Evolutionary conservation across 2,329 filamentous ascomycete species (phyloP).

Genomic region (Pyrenochaeta sp.): DNA sequence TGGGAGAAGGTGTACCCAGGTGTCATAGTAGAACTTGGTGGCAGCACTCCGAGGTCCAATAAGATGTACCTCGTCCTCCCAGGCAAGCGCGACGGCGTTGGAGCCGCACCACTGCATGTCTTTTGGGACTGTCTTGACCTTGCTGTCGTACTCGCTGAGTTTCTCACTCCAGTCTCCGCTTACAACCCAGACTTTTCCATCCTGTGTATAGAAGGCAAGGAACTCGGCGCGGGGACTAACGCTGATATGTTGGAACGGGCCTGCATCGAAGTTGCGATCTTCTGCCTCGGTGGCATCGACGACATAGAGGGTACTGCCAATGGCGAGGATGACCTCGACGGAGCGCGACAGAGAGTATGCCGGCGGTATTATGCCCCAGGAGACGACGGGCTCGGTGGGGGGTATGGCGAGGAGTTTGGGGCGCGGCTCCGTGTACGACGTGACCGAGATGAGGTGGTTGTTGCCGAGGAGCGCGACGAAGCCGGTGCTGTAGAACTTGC

Average conservation of each 20-base stretch:
- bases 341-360: slow-evolving; percentile 88
- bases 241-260: slow-evolving; percentile 88
- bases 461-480: slow-evolving; percentile 91
- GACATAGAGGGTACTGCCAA: slow-evolving; percentile 82
- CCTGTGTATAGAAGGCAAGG: slow-evolving; percentile 83
- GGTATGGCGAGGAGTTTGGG: slow-evolving; percentile 80
- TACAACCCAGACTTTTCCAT: slow-evolving; percentile 87
- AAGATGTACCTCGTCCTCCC: slow-evolving; percentile 97
- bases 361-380: slow-evolving; percentile 89
- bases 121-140: slow-evolving; percentile 82
- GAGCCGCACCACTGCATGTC: slow-evolving; percentile 97
- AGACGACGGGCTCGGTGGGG: slow-evolving; percentile 79
- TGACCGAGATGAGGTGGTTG: slow-evolving; percentile 85
- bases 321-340: slow-evolving; percentile 88
- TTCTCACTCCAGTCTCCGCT: slow-evolving; percentile 94
- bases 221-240: slow-evolving; percentile 92
- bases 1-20: slow-evolving; percentile 84
- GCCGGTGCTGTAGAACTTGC: slow-evolving; percentile 89
- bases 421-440: slow-evolving; percentile 87
- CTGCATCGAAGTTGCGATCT: slow-evolving; percentile 88
- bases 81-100: slow-evolving; percentile 89
- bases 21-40: slow-evolving; percentile 86
- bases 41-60: slow-evolving; percentile 84
- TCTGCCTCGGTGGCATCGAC: slow-evolving; percentile 90
- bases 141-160: slow-evolving; percentile 89